These are phyloP conservation scores for Annulohypoxylon moriforme DNA, from an alignment of 495 filamentous ascomycete genomes.

Conservation along the genomic window DNA sequence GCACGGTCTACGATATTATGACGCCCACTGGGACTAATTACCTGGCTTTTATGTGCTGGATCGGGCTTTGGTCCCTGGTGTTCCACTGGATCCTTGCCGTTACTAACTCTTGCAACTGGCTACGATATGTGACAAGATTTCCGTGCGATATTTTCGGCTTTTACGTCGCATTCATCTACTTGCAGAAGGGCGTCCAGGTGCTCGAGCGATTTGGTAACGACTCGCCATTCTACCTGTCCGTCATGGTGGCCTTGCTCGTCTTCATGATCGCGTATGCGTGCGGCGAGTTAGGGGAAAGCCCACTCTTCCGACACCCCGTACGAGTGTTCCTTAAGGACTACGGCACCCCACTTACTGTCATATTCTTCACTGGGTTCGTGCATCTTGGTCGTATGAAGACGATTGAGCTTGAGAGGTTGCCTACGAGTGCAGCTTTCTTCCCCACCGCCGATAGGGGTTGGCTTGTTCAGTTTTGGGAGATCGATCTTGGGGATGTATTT, in stretches of 20 bases:
- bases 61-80: slow-evolving; percentile 83
- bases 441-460: slow-evolving; percentile 82
- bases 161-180: slow-evolving; percentile 87
- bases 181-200: slow-evolving; percentile 86
- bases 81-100: slow-evolving; percentile 85
- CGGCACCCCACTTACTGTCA: slow-evolving; percentile 81
- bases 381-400: slow-evolving; percentile 82
- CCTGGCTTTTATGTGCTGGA: slow-evolving; percentile 86
- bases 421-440: slow-evolving; percentile 81
- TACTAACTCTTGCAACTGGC: slow-evolving; percentile 81
- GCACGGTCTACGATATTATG: slow-evolving; percentile 86
- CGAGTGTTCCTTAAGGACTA: slow-evolving; percentile 87
- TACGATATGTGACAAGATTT: slow-evolving; percentile 85
- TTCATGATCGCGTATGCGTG: slow-evolving; percentile 77
- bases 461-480: slow-evolving; percentile 91
- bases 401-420: slow-evolving; percentile 72
- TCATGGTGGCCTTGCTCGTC: slow-evolving; percentile 78
- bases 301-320: slow-evolving; percentile 75
- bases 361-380: slow-evolving; percentile 91
- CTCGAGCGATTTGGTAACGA: slow-evolving; percentile 66
- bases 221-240: slow-evolving; percentile 77
- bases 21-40: slow-evolving; percentile 74
- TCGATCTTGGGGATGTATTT: slow-evolving; percentile 79
- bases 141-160: slow-evolving; percentile 90
- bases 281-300: slow-evolving; percentile 74